Evolutionary conservation across 2,329 filamentous ascomycete species (phyloP).

Genomic region (Calonectria leucothoes): DNA sequence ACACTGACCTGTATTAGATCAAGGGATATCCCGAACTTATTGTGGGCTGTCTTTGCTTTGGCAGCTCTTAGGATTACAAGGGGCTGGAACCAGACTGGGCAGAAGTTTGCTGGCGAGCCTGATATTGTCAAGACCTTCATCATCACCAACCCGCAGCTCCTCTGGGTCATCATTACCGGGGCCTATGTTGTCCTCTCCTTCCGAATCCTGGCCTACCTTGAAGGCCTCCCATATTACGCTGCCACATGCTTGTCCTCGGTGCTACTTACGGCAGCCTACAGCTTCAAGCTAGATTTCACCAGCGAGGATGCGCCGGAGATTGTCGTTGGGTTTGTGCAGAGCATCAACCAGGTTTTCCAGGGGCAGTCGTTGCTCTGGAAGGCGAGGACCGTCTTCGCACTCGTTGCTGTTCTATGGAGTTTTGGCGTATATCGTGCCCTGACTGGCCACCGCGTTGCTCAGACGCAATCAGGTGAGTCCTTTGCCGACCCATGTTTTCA

Average conservation of each 20-base stretch:
- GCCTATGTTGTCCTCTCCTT: slow-evolving; percentile 74
- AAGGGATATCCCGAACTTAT: slow-evolving; percentile 40
- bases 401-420: slow-evolving; percentile 53
- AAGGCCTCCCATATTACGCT: slow-evolving; percentile 54
- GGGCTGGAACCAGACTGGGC: slow-evolving; percentile 96
- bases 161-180: slow-evolving; percentile 80
- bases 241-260: slow-evolving; percentile 55
- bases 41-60: slow-evolving; percentile 61
- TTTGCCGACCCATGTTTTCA: not conserved
- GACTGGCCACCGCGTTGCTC: slow-evolving; percentile 38
- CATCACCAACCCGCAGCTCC: slow-evolving; percentile 68
- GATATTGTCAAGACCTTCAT: slow-evolving; percentile 85
- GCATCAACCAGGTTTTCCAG: slow-evolving; percentile 54
- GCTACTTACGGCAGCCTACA: slow-evolving; percentile 68
- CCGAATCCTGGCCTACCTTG: slow-evolving; percentile 56
- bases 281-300: slow-evolving; percentile 93
- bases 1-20: slow-evolving; percentile 35
- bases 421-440: slow-evolving; percentile 55
- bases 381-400: slow-evolving; percentile 63
- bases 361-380: slow-evolving; percentile 59
- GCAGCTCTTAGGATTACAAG: slow-evolving; percentile 73
- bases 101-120: slow-evolving; percentile 92
- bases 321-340: slow-evolving; percentile 60
- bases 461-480: slow-evolving; percentile 44
- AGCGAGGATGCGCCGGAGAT: slow-evolving; percentile 89